Conservation (phyloP, 495 filamentous ascomycete species). For the Trichoderma orchidacearum region DNA sequence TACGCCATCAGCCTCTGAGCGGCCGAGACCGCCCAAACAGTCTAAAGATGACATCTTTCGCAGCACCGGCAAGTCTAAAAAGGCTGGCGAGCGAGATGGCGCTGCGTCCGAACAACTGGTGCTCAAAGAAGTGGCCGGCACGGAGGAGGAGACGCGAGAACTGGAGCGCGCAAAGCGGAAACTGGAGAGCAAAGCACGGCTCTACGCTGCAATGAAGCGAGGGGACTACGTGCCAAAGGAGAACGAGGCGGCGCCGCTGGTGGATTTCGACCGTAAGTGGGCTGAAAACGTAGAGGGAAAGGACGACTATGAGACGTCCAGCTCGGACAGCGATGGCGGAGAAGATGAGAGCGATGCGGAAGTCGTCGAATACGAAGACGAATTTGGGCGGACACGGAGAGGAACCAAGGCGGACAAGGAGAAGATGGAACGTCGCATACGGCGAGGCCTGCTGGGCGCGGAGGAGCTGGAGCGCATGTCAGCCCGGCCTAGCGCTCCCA, state of each 20-base stretch:
- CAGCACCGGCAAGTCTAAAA: conserved; percentile 46
- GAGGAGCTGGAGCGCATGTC: conserved; percentile 31
- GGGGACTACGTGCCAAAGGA: conserved; percentile 48
- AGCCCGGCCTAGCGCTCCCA: conserved; percentile 45
- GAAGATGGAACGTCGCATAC: conserved; percentile 32
- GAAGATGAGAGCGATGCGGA: conserved; percentile 29
- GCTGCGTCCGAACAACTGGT: conserved; percentile 14
- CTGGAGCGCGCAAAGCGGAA: conserved; percentile 50
- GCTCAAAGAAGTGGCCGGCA: conserved; percentile 26
- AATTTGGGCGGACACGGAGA: conserved; percentile 66
- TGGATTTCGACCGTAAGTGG: conserved; percentile 96
- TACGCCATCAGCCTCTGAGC: conserved; percentile 31
- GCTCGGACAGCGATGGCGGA: conserved; percentile 22
- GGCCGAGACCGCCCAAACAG: conserved; percentile 49
- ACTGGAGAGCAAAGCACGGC: conserved; percentile 74
- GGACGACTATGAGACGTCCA: conserved; percentile 13
- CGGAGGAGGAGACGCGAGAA: conserved; percentile 30
- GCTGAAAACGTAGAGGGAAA: conserved; percentile 42
- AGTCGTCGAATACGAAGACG: conserved; percentile 71
- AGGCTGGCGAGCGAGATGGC: conserved; percentile 17
- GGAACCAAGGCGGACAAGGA: conserved; percentile 52
- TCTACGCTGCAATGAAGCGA: conserved; percentile 76
- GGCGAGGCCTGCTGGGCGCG: conserved; percentile 27
- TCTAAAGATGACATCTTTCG: conserved; percentile 57
- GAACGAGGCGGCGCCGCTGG: conserved; percentile 42